Evolutionary conservation across 2,329 filamentous ascomycete genomes (phyloP), one percentile per base, ranked within the genome.

Genomic region (Xylaria digitata): DNA sequence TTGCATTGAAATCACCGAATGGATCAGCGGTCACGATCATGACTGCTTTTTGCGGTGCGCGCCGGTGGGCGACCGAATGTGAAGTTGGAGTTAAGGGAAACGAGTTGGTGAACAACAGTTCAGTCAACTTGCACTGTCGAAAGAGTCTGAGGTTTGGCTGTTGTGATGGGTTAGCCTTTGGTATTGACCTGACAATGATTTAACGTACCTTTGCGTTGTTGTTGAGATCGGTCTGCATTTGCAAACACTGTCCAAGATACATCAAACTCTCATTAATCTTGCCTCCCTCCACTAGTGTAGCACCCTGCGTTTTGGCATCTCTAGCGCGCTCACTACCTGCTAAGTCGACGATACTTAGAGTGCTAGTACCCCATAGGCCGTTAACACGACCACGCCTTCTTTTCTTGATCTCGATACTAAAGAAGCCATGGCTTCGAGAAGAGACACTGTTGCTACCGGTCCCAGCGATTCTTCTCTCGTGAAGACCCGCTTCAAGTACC

Each of bases 201-300:
- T 15, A 5, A 74, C 78, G 53, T 83, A 92, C 92, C 86, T 93
- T 95, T 76, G 86, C 88, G 13, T 89, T 90, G 69, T 85, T 90
- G 49, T 90, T 89, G 37, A 90, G 86, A 73, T 95, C 93, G 66
- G 91, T 94, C 78, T 97, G 95, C 85, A 97, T 95, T 77, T 98
- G 95, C 73, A 99, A 86, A 77, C 96, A 99, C 76, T 98, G 96
- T 0, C 96, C 96, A 1, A 99, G 86, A 77, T 97, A 98, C 96
- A 99, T 99, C 76, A 99, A 82, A 76, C 93, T 97, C 79, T 97
- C 94, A 76, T 99, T 99, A 78, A 99, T 99, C 81, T 98, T 98
- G 60, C 96, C 96, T 42, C 95, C 96, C 81, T 99, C 96, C 0
- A 92, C 95, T 15, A 99, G 86, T 0, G 95, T 97, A 3, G 93